Evolutionary conservation across 2,329 filamentous ascomycete species (phyloP), one percentile per base, ranked within the genome.

Genomic region (Apiospora kogelbergensis): DNA sequence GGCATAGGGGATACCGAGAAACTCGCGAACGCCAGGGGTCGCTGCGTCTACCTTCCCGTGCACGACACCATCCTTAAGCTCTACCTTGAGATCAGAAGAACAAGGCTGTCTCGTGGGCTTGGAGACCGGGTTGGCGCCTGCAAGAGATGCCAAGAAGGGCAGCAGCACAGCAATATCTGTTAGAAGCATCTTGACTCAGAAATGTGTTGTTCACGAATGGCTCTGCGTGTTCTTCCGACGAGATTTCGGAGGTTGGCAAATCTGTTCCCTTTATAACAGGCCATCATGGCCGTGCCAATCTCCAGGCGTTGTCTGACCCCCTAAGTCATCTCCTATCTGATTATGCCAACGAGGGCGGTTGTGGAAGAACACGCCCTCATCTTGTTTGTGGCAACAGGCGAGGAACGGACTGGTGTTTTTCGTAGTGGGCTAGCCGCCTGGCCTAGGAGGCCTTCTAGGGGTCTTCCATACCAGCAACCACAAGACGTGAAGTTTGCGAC

Each of bases 1-100:
- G 1, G 75, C 76, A 66, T 73, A 79, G 7, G 77, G 77, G 45
- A 79, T 77, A 0, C 75, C 75, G 24, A 79, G 73, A 65, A 76
- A 78, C 66, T 75, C 73, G 65, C 65, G 65, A 13, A 66, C 65
- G 20, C 45, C 65, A 42, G 65, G 44, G 26, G 65, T 66, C 20
- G 42, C 45, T 2, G 44, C 15, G 13, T 48, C 26, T 24, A 48
- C 33, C 20, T 30, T 40, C 20, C 65, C 65, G 30, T 40, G 30
- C 7, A 66, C 26, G 15, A 24, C 33, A 17, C 42, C 65, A 24
- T 66, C 26, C 17, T 37, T 22, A 13, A 48, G 44, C 30, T 48
- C 26, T 4, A 66, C 65, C 65, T 44, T 66, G 26, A 66, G 65
- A 22, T 66, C 65, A 24, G 26, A 30, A 30, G 63, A 42, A 42